Base-by-base conservation (phyloP, 768 basidiomycete genomes). In the Hygrophoropsis aurantiaca region DNA sequence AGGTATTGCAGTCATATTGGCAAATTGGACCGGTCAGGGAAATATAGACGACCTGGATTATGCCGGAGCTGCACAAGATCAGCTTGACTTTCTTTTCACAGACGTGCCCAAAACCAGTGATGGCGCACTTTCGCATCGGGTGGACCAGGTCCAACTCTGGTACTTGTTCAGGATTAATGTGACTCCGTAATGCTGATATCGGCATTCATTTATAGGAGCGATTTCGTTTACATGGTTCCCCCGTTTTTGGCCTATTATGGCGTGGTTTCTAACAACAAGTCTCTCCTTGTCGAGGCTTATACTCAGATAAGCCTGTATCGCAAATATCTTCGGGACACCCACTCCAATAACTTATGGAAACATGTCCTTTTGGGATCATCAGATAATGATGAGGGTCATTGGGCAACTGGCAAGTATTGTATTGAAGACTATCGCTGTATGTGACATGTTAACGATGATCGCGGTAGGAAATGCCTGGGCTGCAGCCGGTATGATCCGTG, bases 161-260 rank as follows among this genome's bases (percentile, higher is more conserved):
- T 85, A 49, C 42, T 75, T 58, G 52, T 35, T 11, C 11, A 25
- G 4, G 23, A 15, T 21, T 11, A 11, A 15, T 16, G 24, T 38
- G 5, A 46, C 46, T 42, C 1, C 42, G 20, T 11, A 23, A n/a
- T 6, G 16, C 21, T 40, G 34, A 46, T 8, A 2, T 30, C 18
- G 4, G 42, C n/a, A n/a, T n/a, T n/a, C n/a, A n/a, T 42, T 0
- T 11, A 8, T 10, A 89, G 88, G 87, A 80, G 80, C 43, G 90
- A 92, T 60, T 91, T 75, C 43, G 75, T 87, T 11, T 91, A 84
- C 61, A 91, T 91, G 90, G 85, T 85, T 0, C 90, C 90, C 1
- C 88, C 90, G 0, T 94, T 92, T 62, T 66, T 94, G 9, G 89
- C 91, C 0, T 92, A 90, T 64, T 91, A 90, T 60, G 93, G 87